Evolutionary conservation across 495 filamentous ascomycete genomes (phyloP).

Genomic region (Rostrohypoxylon terebratum): DNA sequence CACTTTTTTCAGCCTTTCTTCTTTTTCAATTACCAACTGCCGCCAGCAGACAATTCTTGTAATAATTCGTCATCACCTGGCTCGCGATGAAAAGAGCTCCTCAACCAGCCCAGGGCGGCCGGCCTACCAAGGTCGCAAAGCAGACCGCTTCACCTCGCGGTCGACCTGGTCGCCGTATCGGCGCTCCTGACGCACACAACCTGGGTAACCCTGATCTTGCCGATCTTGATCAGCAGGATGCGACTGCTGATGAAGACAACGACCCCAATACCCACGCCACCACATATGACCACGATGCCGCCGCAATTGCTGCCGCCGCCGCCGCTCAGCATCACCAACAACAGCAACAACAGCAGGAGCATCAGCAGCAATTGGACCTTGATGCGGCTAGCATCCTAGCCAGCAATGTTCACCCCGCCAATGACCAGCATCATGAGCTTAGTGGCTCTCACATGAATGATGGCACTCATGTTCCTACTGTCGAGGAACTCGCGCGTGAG

Average conservation of each 20-base stretch:
- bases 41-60: slow-evolving; percentile 49
- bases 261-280: slow-evolving; percentile 36
- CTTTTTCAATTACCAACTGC: slow-evolving; percentile 50
- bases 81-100: slow-evolving; percentile 50
- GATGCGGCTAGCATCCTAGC: slow-evolving; percentile 49
- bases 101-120: slow-evolving; percentile 55
- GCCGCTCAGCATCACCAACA: slow-evolving; percentile 51
- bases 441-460: slow-evolving; percentile 40
- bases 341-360: slow-evolving; percentile 43
- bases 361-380: slow-evolving; percentile 48
- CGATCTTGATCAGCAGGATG: slow-evolving; percentile 38
- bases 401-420: slow-evolving; percentile 44
- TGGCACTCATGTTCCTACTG: slow-evolving; percentile 48
- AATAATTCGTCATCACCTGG: slow-evolving; percentile 32
- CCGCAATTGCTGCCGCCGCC: slow-evolving; percentile 51
- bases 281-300: slow-evolving; percentile 51
- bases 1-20: slow-evolving; percentile 34
- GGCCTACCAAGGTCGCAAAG: slow-evolving; percentile 59
- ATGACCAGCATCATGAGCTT: slow-evolving; percentile 48
- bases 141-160: slow-evolving; percentile 37
- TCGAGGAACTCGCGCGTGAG: slow-evolving; percentile 55
- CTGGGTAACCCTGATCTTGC: slow-evolving; percentile 35
- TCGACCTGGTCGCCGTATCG: slow-evolving; percentile 45
- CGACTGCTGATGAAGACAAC: slow-evolving; percentile 36
- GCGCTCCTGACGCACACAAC: slow-evolving; percentile 39